Percentiles rank a stretch among this genome's conserved stretches.
These are phyloP conservation scores for Cladorrhinum sp. DNA, from an alignment of 2,329 filamentous ascomycete species.

Conservation along the genomic window DNA sequence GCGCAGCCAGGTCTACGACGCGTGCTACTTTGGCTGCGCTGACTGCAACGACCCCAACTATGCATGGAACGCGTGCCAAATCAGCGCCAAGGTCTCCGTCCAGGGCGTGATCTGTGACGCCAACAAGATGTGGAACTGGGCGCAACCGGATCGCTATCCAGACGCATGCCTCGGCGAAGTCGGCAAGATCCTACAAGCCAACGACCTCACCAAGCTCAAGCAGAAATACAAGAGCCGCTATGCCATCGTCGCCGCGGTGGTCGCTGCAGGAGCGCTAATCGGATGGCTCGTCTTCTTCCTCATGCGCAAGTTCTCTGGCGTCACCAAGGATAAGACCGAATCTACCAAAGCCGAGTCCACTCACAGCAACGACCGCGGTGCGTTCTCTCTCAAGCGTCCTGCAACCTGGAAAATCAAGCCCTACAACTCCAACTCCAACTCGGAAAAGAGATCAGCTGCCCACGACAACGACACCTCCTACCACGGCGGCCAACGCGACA, in stretches of 20 bases:
- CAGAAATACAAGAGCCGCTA: constrained; percentile 18
- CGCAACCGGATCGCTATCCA: constrained; percentile 21
- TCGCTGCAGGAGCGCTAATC: constrained; percentile 16
- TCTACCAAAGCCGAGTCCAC: background rate
- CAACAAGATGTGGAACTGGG: constrained; percentile 27
- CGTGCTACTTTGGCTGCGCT: constrained; percentile 25
- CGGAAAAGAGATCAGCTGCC: background rate
- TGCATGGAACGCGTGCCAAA: constrained; percentile 23
- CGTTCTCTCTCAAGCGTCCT: constrained; percentile 1
- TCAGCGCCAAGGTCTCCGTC: constrained; percentile 14
- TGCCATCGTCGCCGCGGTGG: constrained; percentile 17
- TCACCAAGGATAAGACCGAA: background rate
- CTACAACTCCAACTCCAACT: background rate
- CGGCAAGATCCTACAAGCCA: constrained; percentile 17
- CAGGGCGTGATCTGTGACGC: constrained; percentile 19
- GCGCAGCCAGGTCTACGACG: constrained; percentile 23
- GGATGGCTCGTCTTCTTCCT: constrained; percentile 13
- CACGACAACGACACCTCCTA: background rate
- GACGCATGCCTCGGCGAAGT: constrained; percentile 17
- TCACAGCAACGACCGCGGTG: background rate
- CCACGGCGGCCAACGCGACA: background rate
- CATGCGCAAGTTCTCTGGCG: constrained; percentile 12
- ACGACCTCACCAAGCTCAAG: constrained; percentile 17
- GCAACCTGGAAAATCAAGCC: background rate
- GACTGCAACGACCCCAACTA: constrained; percentile 22